Percentiles rank a stretch among this genome's conserved stretches.
phyloP scores from a whole-genome alignment of 2,329 filamentous ascomycete genomes.

The Sclerotinia spermophila region DNA sequence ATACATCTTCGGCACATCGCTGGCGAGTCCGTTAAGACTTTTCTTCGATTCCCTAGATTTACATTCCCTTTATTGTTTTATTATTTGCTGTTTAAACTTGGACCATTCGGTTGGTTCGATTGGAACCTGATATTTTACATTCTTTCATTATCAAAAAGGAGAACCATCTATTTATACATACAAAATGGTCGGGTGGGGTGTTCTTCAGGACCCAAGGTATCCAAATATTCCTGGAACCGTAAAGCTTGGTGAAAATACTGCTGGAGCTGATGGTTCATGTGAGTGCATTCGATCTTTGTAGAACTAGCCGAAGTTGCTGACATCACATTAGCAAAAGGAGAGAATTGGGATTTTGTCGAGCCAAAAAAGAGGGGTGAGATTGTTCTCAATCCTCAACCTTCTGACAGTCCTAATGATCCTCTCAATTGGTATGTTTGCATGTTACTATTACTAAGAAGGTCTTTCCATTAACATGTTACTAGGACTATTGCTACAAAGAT shows the following conservation, averaged over 20 bases:
- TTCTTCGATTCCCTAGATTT: slow-evolving; percentile 18
- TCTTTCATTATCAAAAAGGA: slow-evolving; percentile 9
- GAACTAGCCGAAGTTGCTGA: slow-evolving; percentile 4
- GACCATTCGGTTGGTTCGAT: slow-evolving; percentile 1
- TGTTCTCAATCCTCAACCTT: slow-evolving; percentile 51
- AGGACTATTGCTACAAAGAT: slow-evolving; percentile 29
- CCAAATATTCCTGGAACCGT: slow-evolving; percentile 33
- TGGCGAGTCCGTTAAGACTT: slow-evolving; percentile 29
- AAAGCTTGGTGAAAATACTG: slow-evolving; percentile 28
- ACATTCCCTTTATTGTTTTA: slow-evolving; percentile 18
- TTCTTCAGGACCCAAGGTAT: slow-evolving; percentile 33
- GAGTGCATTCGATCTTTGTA: background rate
- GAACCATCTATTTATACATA: background rate
- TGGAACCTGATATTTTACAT: background rate
- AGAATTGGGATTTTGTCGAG: slow-evolving; percentile 30
- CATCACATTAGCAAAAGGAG: slow-evolving; percentile 21
- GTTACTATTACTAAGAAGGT: slow-evolving; percentile 30
- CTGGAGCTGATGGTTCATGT: slow-evolving; percentile 25
- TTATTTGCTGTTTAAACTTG: background rate
- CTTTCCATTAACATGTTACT: background rate
- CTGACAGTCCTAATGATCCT: slow-evolving; percentile 50
- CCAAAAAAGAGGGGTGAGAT: slow-evolving; percentile 45
- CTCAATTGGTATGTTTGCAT: slow-evolving; percentile 44
- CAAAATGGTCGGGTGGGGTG: slow-evolving; percentile 31
- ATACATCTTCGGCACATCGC: slow-evolving; percentile 25